These are phyloP conservation scores for Solanum pimpinellifolium DNA, from an alignment of 257 asterid species.

Conservation along the genomic window DNA sequence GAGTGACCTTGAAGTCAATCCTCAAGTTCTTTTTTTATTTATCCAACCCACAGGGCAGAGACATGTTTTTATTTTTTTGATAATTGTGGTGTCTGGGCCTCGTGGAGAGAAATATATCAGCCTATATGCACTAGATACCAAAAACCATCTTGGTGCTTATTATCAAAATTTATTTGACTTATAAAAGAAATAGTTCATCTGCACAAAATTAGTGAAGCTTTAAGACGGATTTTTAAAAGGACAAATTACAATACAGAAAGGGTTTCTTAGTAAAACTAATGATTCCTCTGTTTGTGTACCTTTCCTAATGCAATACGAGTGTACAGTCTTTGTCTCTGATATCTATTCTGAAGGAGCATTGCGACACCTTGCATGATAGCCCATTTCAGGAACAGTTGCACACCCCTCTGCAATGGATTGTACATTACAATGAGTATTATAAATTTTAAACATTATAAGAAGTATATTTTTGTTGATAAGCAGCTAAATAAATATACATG, in stretches of 20 bases:
- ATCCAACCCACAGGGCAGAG: neutral
- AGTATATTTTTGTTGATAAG: neutral
- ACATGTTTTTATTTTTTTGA: neutral
- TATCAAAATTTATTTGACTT: neutral
- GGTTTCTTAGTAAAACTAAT: neutral
- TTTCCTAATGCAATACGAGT: conserved; percentile 97
- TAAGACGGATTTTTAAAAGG: neutral
- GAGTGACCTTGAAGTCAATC: neutral
- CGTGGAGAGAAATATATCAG: neutral
- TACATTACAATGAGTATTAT: neutral
- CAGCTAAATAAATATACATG: neutral
- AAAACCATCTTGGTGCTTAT: neutral
- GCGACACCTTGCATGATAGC: conserved; percentile 96
- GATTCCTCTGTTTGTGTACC: conserved; percentile 26
- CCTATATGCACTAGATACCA: neutral
- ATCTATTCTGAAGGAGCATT: conserved; percentile 89
- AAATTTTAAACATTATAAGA: neutral
- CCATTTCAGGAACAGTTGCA: conserved; percentile 72
- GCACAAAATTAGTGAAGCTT: neutral
- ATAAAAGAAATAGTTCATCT: neutral
- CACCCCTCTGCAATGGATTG: conserved; percentile 55
- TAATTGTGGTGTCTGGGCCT: neutral
- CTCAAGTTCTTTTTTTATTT: neutral
- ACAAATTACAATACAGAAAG: neutral
- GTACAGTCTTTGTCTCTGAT: conserved; percentile 90